These are phyloP conservation scores for Candida morakotiae DNA, from an alignment of 805 yeast species.

Conservation along the genomic window DNA sequence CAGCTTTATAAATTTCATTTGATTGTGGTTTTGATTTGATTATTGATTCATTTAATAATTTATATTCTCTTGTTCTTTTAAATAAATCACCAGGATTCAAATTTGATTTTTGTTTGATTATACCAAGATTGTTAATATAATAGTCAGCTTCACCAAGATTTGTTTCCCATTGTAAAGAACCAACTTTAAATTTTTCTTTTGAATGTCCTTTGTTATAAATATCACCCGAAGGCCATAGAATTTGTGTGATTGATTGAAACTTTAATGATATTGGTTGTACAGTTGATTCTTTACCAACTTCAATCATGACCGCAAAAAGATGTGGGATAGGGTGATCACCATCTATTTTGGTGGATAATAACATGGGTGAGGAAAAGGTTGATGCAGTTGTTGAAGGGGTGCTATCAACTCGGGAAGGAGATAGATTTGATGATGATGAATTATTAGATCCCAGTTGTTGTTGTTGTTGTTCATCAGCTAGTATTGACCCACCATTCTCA, in stretches of 20 bases:
- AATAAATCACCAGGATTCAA: conserved; percentile 44
- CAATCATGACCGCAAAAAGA: conserved; percentile 49
- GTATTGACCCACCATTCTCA: conserved; percentile 33
- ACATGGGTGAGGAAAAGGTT: conserved; percentile 26
- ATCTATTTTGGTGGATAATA: conserved; percentile 33
- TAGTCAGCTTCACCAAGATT: conserved; percentile 40
- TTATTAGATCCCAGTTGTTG: neutral
- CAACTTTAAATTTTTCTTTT: conserved; percentile 47
- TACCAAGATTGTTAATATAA: conserved; percentile 37
- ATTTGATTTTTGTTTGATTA: conserved; percentile 32
- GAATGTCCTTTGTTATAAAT: conserved; percentile 41
- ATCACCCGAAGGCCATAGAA: conserved; percentile 53
- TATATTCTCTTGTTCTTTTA: conserved; percentile 30
- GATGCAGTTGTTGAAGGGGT: neutral
- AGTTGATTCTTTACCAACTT: conserved; percentile 33
- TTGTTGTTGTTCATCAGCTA: conserved; percentile 8
- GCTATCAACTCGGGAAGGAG: neutral
- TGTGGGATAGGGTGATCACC: conserved; percentile 44
- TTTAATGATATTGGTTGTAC: conserved; percentile 37
- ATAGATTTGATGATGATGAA: neutral
- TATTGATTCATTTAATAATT: conserved; percentile 14
- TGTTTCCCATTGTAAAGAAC: conserved; percentile 45
- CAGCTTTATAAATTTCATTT: conserved; percentile 42
- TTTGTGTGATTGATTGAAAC: conserved; percentile 39
- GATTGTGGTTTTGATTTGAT: conserved; percentile 5